Percentiles rank a stretch among this genome's conserved stretches.
These are phyloP conservation scores for Corniculantispora saksenae DNA, from an alignment of 2,329 filamentous ascomycete species.

Conservation along the genomic window DNA sequence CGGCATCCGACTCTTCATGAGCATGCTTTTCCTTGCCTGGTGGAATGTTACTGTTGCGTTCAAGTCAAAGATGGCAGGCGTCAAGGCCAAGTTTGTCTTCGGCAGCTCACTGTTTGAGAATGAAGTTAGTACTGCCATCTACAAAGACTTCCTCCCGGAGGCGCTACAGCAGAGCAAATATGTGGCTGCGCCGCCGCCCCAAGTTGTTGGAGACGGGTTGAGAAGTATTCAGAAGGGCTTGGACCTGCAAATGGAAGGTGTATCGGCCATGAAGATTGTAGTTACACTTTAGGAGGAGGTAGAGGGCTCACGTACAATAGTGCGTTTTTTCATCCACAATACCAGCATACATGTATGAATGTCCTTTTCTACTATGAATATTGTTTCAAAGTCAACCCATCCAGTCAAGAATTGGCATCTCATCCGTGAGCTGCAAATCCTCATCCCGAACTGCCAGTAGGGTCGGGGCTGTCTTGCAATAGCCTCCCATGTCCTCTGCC, in stretches of 20 bases:
- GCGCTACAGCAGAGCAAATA: constrained; percentile 30
- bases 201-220: constrained; percentile 32
- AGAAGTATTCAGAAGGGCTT: constrained; percentile 32
- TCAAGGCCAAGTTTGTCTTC: background rate
- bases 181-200: constrained; percentile 28
- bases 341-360: background rate
- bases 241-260: constrained; percentile 31
- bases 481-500: background rate
- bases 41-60: background rate
- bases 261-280: constrained; percentile 42
- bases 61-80: constrained; percentile 8
- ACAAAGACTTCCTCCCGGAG: constrained; percentile 27
- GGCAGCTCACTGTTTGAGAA: constrained; percentile 18
- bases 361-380: background rate
- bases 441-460: background rate
- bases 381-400: background rate
- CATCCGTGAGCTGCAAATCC: background rate
- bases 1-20: background rate
- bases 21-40: background rate
- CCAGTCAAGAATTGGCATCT: background rate
- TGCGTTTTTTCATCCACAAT: background rate
- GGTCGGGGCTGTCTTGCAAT: background rate
- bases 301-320: background rate
- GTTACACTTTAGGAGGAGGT: constrained; percentile 22
- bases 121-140: constrained; percentile 28